Base-by-base conservation (phyloP, 2,329 filamentous ascomycete genomes). In the Calonectria montana region DNA sequence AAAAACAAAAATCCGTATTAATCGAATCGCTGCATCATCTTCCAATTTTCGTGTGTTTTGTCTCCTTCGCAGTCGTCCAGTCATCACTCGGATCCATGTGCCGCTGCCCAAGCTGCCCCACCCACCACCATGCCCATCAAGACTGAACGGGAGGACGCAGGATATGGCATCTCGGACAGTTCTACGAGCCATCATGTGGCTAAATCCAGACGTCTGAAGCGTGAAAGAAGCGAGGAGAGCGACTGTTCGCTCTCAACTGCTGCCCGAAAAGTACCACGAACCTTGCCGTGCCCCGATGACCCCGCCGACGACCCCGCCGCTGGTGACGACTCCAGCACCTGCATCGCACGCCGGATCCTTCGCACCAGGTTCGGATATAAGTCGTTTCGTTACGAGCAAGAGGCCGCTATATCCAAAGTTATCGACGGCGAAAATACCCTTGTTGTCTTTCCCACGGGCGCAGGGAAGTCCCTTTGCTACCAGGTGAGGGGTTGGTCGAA, bases 391-490 rank as follows among this genome's bases (percentile, higher is more conserved):
- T 83, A 87, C 41, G 85, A 88, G 71, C 86, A 88, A 67, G 82
- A 84, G 27, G 82, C 78, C 0, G 85, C 84, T 13, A 87, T 88
- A 27, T 65, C 74, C 8, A 71, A 80, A 2, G 78, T 85, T 12
- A 75, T 88, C 1, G 65, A 59, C 5, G 86, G 85, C 0, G 74
- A 86, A 15, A 88, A 85, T 67, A 76, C 82, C 0, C 81, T 88
- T 0, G 84, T 84, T 5, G 76, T 88, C 21, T 88, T 88, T 65
- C 86, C 86, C 4, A 88, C 86, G 0, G 86, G 86, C 2, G 86
- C 85, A n/a, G 86, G 86, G n/a, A 88, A 88, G 72, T 87, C 86
- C 0, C 79, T 88, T 4, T 87, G 86, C 65, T 88, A 87, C 61
- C 86, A 87, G 79, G 86, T 86, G 21, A 2, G 27, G 23, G 9